These are phyloP conservation scores for Leccinum boreale DNA, from an alignment of 768 basidiomycete species.

Conservation along the genomic window DNA sequence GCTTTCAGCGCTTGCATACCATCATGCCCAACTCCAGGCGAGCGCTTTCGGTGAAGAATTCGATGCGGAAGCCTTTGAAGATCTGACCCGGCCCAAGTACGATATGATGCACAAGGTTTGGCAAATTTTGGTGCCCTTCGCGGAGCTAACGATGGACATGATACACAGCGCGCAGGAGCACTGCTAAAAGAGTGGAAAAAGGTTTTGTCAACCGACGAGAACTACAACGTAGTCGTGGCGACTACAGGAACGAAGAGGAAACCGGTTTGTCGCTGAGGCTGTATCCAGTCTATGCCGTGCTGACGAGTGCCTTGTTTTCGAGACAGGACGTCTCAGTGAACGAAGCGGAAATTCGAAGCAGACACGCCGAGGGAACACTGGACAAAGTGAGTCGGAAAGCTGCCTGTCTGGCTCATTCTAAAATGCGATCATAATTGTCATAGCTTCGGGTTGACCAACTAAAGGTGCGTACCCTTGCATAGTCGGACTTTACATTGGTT, in stretches of 20 bases:
- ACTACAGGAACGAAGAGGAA: conserved; percentile 66
- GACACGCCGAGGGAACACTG: conserved; percentile 56
- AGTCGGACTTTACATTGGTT: neutral
- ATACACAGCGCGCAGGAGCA: conserved; percentile 58
- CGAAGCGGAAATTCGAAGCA: conserved; percentile 71
- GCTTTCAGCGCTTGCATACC: conserved; percentile 60
- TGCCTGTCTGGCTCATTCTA: conserved; percentile 2
- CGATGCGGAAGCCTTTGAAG: conserved; percentile 72
- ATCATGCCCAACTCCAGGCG: conserved; percentile 89
- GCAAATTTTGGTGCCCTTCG: neutral
- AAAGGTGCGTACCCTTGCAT: conserved; percentile 46
- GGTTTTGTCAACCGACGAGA: conserved; percentile 57
- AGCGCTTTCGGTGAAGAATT: conserved; percentile 91
- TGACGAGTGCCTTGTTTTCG: neutral
- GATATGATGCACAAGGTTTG: conserved; percentile 77
- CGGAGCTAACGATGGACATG: neutral
- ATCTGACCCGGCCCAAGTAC: conserved; percentile 75
- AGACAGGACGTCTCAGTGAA: conserved; percentile 58
- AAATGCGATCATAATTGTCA: conserved; percentile 6
- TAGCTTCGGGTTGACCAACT: conserved; percentile 78
- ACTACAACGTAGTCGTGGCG: conserved; percentile 50
- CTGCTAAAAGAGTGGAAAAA: conserved; percentile 71
- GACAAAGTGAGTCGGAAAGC: conserved; percentile 51
- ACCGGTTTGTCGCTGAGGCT: conserved; percentile 44
- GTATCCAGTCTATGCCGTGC: neutral